These are phyloP conservation scores for Podila epigama DNA, from an alignment of 192 early-diverging fungal genomes.

Conservation along the genomic window DNA sequence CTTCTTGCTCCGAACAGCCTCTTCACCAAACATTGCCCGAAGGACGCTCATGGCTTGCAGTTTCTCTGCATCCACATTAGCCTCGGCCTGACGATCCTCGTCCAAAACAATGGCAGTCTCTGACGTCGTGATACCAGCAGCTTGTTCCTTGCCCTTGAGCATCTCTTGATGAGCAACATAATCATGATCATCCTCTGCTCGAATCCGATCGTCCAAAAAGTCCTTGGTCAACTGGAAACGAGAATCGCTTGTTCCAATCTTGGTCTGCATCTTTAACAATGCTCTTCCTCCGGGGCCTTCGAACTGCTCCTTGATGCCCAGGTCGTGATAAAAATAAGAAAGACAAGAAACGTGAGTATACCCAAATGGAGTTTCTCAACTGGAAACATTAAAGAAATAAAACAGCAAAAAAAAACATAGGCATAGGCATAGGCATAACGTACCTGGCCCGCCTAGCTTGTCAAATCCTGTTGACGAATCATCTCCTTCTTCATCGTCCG, in stretches of 20 bases:
- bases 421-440: neutral
- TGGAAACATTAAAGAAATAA: too few species aligned
- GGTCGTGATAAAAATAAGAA: conserved; percentile 23
- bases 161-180: conserved; percentile 40
- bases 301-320: conserved; percentile 59
- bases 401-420: neutral
- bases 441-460: conserved; percentile 22
- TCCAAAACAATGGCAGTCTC: conserved; percentile 22
- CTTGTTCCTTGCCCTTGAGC: conserved; percentile 12
- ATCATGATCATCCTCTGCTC: conserved; percentile 31
- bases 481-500: conserved; percentile 52
- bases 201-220: conserved; percentile 55
- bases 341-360: too few species aligned
- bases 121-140: neutral
- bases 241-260: conserved; percentile 53
- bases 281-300: conserved; percentile 59
- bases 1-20: conserved; percentile 41
- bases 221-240: conserved; percentile 61
- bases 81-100: conserved; percentile 52
- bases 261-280: conserved; percentile 55
- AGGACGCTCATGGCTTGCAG: conserved; percentile 56
- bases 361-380: too few species aligned
- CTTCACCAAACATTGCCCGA: conserved; percentile 58
- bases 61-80: conserved; percentile 52
- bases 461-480: neutral